Percentiles rank a stretch among this genome's conserved stretches.
Conservation (phyloP, 495 filamentous ascomycete genomes). For the Saxophila tyrrhenica region DNA sequence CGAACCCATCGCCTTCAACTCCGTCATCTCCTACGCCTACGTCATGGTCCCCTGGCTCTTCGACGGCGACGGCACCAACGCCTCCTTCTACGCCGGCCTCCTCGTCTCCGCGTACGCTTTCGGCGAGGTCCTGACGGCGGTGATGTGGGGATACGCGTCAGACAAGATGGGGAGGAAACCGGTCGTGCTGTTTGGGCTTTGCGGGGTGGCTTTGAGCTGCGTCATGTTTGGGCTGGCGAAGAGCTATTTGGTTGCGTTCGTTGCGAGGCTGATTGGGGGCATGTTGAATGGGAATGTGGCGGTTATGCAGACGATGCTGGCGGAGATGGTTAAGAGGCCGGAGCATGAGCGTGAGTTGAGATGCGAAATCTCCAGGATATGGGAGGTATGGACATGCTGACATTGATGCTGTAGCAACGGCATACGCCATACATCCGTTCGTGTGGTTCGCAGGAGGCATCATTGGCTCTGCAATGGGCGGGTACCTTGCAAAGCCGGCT, state of each 20-base stretch:
- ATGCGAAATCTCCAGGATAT: neutral
- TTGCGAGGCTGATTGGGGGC: conserved; percentile 18
- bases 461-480: conserved; percentile 22
- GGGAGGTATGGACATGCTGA: neutral
- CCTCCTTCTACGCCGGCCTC: conserved; percentile 20
- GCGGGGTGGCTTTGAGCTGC: conserved; percentile 16
- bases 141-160: conserved; percentile 84
- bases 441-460: conserved; percentile 23
- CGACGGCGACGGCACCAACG: conserved; percentile 10
- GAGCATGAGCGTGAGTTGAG: conserved; percentile 22
- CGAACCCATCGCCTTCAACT: conserved; percentile 25
- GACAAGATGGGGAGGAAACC: conserved; percentile 84
- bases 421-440: conserved; percentile 22
- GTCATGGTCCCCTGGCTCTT: conserved; percentile 20
- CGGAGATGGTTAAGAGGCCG: conserved; percentile 20
- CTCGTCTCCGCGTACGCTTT: conserved; percentile 22
- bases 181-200: conserved; percentile 49
- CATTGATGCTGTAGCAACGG: conserved; percentile 9
- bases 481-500: conserved; percentile 21
- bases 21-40: conserved; percentile 21
- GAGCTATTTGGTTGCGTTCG: conserved; percentile 18
- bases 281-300: conserved; percentile 24
- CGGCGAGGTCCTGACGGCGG: conserved; percentile 6
- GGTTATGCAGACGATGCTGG: conserved; percentile 23
- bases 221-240: conserved; percentile 20